Conservation (phyloP, 768 basidiomycete species). For the Amylocystis lapponica region DNA sequence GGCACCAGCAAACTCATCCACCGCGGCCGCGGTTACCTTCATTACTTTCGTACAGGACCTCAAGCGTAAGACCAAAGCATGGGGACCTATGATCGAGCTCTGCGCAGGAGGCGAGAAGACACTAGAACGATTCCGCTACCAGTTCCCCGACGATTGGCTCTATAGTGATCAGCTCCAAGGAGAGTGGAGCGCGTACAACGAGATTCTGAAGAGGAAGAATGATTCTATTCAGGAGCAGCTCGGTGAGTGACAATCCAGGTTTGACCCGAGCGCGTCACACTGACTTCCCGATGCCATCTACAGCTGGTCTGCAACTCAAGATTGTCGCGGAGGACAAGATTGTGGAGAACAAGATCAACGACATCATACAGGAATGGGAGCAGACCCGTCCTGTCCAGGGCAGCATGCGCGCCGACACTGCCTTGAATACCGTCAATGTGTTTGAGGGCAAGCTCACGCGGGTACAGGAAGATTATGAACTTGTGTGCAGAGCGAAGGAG, state of each 20-base stretch:
- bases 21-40: conserved; percentile 96
- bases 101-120: conserved; percentile 96
- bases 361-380: conserved; percentile 91
- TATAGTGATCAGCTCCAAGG: conserved; percentile 96
- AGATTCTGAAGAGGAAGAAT: conserved; percentile 96
- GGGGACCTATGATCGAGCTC: conserved; percentile 94
- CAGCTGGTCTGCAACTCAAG: conserved; percentile 96
- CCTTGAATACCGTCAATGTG: conserved; percentile 92
- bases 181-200: conserved; percentile 98
- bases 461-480: conserved; percentile 91
- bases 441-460: conserved; percentile 89
- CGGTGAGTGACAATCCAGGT: conserved; percentile 45
- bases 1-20: conserved; percentile 81
- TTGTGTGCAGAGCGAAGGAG: conserved; percentile 94
- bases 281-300: not conserved
- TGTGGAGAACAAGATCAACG: conserved; percentile 91
- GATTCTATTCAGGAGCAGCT: conserved; percentile 98
- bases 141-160: conserved; percentile 96
- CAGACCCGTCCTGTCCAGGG: conserved; percentile 95
- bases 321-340: conserved; percentile 99
- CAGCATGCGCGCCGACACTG: conserved; percentile 91
- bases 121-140: conserved; percentile 92
- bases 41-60: conserved; percentile 99
- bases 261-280: not conserved
- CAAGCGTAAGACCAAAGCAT: conserved; percentile 93